Evolutionary conservation across 2,329 filamentous ascomycete genomes (phyloP), one percentile per base, ranked within the genome.

Genomic region (Aspergillus spinulosporus): DNA sequence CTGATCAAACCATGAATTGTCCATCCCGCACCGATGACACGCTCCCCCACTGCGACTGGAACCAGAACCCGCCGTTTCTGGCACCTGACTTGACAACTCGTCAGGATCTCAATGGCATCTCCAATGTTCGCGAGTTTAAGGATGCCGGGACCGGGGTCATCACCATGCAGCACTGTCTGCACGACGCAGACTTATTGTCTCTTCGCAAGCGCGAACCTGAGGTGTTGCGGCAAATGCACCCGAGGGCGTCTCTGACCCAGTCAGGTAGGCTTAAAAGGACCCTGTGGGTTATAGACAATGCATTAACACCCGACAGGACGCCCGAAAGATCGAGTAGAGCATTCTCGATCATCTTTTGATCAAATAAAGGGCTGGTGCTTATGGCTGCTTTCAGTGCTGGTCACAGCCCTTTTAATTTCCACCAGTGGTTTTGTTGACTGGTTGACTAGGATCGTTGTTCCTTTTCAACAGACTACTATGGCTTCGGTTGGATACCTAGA

Each of bases 61-160:
- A 84, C 67, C 81, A 83, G 71, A 81, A 74, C 68, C 81, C 81
- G 32, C 76, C 79, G 1, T 75, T 74, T 26, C 68, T 83, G 52
- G 75, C 80, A 26, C 66, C 78, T 15, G 74, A 78, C 48, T 67
- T 80, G 49, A 84, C 81, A 28, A 83, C 81, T 40, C 73, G 81
- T 62, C 76, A 82, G 72, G 81, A 84, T 65, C 72, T 83, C 57
- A 83, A 83, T 59, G 81, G 81, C 59, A 80, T 81, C 60, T 73
- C 78, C 61, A 84, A 84, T 67, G 68, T 77, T 15, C 77, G 80
- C 21, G 75, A 78, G 63, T 72, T 74, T 58, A 62, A 64, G 48
- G 58, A 58, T 60, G 59, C 11, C 29, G 34, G 34, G 7, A 12
- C 48, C 12, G 49, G 55, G 34, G 36, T 52, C 6, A 8, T 44